Evolutionary conservation across 805 yeast genomes (phyloP).

Genomic region (Hanseniaspora clermontiae): DNA sequence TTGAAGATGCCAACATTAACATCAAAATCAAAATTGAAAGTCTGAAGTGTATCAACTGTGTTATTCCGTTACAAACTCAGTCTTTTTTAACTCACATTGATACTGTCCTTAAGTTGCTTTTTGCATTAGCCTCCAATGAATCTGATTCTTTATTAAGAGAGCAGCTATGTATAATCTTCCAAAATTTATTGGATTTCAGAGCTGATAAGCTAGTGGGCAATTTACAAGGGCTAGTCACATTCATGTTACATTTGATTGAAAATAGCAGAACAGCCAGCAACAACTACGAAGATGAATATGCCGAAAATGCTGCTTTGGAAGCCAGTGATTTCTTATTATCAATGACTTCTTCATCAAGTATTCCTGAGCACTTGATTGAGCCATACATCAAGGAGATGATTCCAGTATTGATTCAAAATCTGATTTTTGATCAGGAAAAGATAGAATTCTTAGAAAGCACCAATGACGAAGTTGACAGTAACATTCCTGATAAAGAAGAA

Average conservation of each 20-base stretch:
- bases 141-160: constrained; percentile 42
- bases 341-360: constrained; percentile 47
- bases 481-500: constrained; percentile 68
- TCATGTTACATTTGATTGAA: constrained; percentile 65
- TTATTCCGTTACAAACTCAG: constrained; percentile 58
- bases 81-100: constrained; percentile 54
- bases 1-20: constrained; percentile 24
- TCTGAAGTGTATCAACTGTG: constrained; percentile 62
- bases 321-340: constrained; percentile 85
- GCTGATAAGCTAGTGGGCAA: constrained; percentile 75
- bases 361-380: constrained; percentile 41
- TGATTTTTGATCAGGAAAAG: constrained; percentile 83
- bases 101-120: constrained; percentile 49
- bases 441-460: constrained; percentile 46
- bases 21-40: constrained; percentile 47
- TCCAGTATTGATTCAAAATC: constrained; percentile 65
- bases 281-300: constrained; percentile 22
- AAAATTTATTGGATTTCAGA: constrained; percentile 54
- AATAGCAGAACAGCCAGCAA: background rate
- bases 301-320: constrained; percentile 71
- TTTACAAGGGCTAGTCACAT: constrained; percentile 72
- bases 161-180: constrained; percentile 66
- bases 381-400: constrained; percentile 51
- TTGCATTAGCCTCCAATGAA: constrained; percentile 54
- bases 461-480: constrained; percentile 53